These are phyloP conservation scores for Gypsophila paniculata DNA, from an alignment of 179 eudicot genomes.

Conservation along the genomic window DNA sequence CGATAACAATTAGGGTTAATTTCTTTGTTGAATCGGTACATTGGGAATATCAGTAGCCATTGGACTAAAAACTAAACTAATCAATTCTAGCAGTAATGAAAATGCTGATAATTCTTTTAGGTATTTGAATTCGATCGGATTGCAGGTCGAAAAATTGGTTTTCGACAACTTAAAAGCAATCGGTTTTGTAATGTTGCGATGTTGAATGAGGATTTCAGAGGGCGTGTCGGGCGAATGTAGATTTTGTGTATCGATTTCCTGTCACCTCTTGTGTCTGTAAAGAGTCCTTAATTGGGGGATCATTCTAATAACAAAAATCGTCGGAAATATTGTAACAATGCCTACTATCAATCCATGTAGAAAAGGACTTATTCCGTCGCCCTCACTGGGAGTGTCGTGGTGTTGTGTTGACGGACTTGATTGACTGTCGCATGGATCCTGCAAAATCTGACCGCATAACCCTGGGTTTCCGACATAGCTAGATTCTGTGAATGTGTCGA, in stretches of 20 bases:
- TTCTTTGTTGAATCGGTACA: conserved; percentile 35
- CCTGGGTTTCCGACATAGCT: conserved; percentile 52
- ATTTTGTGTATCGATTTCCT: background rate
- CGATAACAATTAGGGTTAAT: conserved; percentile 53
- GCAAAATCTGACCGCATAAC: conserved; percentile 41
- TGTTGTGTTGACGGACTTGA: conserved; percentile 21
- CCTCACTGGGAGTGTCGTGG: conserved; percentile 11
- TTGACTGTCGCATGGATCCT: conserved; percentile 30
- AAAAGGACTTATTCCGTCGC: conserved; percentile 21
- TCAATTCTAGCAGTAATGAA: no score
- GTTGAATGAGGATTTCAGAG: conserved; percentile 65
- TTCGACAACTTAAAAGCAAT: conserved; percentile 43
- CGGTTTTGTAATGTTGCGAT: conserved; percentile 49
- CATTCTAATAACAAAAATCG: conserved; percentile 5
- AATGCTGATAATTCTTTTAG: no score
- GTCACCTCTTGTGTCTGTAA: conserved; percentile 5
- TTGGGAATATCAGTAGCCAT: conserved; percentile 15
- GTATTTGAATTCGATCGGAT: no score
- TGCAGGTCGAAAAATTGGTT: conserved; percentile 27
- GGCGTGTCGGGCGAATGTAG: conserved; percentile 43
- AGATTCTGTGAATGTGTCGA: conserved; percentile 49
- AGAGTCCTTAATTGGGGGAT: conserved; percentile 9
- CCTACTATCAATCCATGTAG: conserved; percentile 11
- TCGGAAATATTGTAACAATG: conserved; percentile 6
- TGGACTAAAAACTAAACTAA: conserved; percentile 26